phyloP scores from a whole-genome alignment of 2,329 filamentous ascomycete genomes.

The Aspergillus alliaceus region DNA sequence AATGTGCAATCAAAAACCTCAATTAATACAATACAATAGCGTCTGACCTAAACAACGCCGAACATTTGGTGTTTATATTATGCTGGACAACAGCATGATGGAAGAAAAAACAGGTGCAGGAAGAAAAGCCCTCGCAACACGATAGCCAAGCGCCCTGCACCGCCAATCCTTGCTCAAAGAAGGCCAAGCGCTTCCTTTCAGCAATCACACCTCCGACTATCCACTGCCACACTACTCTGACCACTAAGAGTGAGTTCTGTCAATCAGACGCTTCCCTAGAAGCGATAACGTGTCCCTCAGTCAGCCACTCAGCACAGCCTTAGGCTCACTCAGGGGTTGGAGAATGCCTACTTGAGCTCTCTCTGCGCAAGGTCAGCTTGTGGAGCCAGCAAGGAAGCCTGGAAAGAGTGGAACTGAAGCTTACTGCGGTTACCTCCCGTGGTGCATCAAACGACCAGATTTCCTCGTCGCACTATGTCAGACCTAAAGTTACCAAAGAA shows the following conservation, averaged over 20 bases:
- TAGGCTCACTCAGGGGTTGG: constrained; percentile 7
- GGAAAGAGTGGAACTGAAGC: not conserved
- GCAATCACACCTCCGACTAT: not conserved
- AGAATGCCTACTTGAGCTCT: constrained; percentile 15
- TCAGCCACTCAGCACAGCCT: constrained; percentile 11
- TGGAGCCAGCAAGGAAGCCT: not conserved
- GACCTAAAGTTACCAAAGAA: not conserved
- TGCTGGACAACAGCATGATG: not conserved
- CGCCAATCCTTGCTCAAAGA: not conserved
- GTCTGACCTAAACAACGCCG: too few species aligned
- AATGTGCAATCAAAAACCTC: too few species aligned
- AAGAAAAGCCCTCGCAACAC: not conserved
- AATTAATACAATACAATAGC: too few species aligned
- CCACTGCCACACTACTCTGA: not conserved
- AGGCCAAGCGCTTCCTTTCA: not conserved
- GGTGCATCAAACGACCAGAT: constrained; percentile 22
- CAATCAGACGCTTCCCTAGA: constrained; percentile 3
- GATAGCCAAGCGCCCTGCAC: not conserved
- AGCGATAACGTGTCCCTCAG: not conserved
- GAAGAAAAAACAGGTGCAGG: not conserved
- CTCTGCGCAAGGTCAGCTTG: constrained; percentile 10
- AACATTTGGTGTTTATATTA: not conserved
- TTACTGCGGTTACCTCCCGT: constrained; percentile 18
- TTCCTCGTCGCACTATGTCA: constrained; percentile 15
- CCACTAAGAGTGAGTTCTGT: not conserved